A percentile compares a stretch with the other conserved stretches of the same genome.
phyloP scores from a whole-genome alignment of 805 yeast genomes.

The Myxozyma lipomycoides region DNA sequence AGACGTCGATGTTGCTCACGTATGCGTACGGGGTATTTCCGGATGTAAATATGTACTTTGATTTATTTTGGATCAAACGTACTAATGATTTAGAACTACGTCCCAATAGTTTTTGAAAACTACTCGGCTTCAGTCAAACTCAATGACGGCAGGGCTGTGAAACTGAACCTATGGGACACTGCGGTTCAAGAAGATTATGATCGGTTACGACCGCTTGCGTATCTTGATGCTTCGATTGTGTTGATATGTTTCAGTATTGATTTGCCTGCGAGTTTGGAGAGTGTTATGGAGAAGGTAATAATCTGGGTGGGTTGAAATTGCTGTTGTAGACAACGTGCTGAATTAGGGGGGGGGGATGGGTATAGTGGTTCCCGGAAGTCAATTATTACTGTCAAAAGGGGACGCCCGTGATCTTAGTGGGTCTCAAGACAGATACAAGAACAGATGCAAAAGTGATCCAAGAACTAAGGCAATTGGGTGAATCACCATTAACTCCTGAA shows the following conservation, averaged over 20 bases:
- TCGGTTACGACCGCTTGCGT: constrained; percentile 70
- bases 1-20: constrained; percentile 65
- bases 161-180: constrained; percentile 80
- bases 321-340: background rate
- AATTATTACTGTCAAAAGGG: constrained; percentile 70
- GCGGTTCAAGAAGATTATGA: constrained; percentile 89
- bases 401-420: constrained; percentile 74
- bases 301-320: background rate
- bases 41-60: constrained; percentile 31
- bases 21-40: constrained; percentile 72
- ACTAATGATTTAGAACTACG: constrained; percentile 44
- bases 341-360: too few species aligned
- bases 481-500: constrained; percentile 35
- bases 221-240: constrained; percentile 72
- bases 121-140: constrained; percentile 56
- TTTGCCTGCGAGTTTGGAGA: constrained; percentile 58
- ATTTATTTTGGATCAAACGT: background rate
- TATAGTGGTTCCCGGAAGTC: constrained; percentile 78
- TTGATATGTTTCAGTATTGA: constrained; percentile 74
- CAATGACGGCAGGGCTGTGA: constrained; percentile 50
- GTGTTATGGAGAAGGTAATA: constrained; percentile 52
- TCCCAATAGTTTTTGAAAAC: constrained; percentile 81
- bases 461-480: constrained; percentile 31
- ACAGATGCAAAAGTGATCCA: constrained; percentile 27
- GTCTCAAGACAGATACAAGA: constrained; percentile 68